These are phyloP conservation scores for Pyrus bretschneideri DNA, from an alignment of 306 rosid genomes.

Conservation along the genomic window DNA sequence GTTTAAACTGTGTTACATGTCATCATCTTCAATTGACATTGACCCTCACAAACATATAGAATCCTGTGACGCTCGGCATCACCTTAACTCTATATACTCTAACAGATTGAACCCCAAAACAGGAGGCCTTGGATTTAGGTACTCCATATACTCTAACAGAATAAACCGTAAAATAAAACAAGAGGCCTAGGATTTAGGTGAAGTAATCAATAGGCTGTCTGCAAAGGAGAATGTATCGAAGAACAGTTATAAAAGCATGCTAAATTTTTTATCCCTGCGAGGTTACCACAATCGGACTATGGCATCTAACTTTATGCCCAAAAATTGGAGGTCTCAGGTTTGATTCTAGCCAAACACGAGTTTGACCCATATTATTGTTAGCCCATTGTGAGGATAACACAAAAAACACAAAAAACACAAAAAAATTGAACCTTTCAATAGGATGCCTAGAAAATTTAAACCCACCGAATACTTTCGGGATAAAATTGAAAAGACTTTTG, in stretches of 20 bases:
- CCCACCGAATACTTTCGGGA: neutral
- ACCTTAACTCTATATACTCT: neutral
- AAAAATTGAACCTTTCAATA: neutral
- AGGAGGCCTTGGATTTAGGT: neutral
- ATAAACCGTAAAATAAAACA: no score
- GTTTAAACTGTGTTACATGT: neutral
- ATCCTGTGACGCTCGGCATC: neutral
- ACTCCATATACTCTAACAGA: neutral
- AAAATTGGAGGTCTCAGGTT: neutral
- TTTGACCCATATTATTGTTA: no score
- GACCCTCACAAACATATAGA: neutral
- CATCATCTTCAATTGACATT: neutral
- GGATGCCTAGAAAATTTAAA: neutral
- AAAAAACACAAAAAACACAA: neutral
- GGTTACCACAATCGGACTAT: neutral
- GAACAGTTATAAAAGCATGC: neutral
- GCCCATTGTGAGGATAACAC: no score
- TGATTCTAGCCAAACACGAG: no score
- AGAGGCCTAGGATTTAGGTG: no score
- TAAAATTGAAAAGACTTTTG: neutral
- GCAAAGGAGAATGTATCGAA: neutral
- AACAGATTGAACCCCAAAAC: neutral
- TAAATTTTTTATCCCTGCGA: neutral
- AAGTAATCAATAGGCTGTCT: neutral
- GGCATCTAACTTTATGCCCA: neutral